Conservation (phyloP, 768 basidiomycete species). For the Leccinellum luteum region DNA sequence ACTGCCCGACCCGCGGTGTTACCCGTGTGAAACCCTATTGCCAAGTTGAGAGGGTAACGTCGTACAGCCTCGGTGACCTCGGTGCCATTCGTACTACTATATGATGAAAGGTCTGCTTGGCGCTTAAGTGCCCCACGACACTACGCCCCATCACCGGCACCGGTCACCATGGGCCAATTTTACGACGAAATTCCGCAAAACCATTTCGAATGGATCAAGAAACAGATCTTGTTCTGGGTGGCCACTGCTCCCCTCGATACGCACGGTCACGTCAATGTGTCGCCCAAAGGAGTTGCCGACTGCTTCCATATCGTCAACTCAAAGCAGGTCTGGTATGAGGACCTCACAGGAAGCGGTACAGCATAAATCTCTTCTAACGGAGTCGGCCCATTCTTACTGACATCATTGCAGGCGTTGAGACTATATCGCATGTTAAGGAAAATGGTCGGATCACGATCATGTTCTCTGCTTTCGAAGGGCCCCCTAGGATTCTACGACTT, state of each 20-base stretch:
- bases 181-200: constrained; percentile 57
- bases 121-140: no score
- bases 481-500: constrained; percentile 55
- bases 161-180: constrained; percentile 55
- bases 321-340: constrained; percentile 69
- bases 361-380: neutral
- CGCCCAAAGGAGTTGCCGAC: constrained; percentile 64
- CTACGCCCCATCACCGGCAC: no score
- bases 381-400: no score
- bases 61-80: no score
- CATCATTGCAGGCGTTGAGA: constrained; percentile 47
- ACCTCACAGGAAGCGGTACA: constrained; percentile 64
- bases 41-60: no score
- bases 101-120: no score
- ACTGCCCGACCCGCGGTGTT: no score
- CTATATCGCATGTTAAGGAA: constrained; percentile 59
- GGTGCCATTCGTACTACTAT: no score
- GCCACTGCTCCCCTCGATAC: constrained; percentile 59
- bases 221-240: constrained; percentile 72
- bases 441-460: constrained; percentile 63
- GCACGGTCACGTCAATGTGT: constrained; percentile 48
- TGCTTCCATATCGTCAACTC: constrained; percentile 59
- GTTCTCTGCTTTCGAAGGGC: constrained; percentile 61
- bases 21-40: no score
- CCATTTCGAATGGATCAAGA: constrained; percentile 53